phyloP scores from a whole-genome alignment of 2,329 filamentous ascomycete species.

The Penicillium olsonii region DNA sequence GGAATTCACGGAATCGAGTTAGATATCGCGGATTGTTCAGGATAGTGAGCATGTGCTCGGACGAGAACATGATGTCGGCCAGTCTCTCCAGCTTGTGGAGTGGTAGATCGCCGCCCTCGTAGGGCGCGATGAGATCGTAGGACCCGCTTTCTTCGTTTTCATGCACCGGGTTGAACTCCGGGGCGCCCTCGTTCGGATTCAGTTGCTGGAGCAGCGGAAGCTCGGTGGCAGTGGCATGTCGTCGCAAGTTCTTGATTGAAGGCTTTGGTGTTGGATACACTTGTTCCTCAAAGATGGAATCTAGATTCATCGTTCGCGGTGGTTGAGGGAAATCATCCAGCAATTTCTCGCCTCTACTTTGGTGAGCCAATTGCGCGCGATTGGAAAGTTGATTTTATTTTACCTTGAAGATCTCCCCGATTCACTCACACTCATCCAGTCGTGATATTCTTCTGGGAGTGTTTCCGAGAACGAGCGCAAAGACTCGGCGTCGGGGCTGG shows the following conservation, averaged over 20 bases:
- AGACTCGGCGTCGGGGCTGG: slow-evolving; percentile 18
- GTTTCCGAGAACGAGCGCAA: slow-evolving; percentile 19
- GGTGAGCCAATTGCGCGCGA: background rate
- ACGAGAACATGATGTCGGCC: slow-evolving; percentile 66
- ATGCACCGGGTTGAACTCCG: slow-evolving; percentile 31
- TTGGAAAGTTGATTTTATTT: background rate
- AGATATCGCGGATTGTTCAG: slow-evolving; percentile 65
- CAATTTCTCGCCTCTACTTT: slow-evolving; percentile 18
- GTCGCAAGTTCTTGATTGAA: slow-evolving; percentile 31
- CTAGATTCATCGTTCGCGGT: slow-evolving; percentile 17
- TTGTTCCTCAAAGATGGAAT: slow-evolving; percentile 18
- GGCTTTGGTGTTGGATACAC: slow-evolving; percentile 19
- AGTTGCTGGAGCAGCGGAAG: slow-evolving; percentile 30
- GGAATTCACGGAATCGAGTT: slow-evolving; percentile 67
- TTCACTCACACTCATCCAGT: slow-evolving; percentile 21
- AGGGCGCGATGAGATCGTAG: slow-evolving; percentile 39
- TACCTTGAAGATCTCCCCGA: slow-evolving; percentile 19
- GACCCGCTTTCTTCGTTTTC: slow-evolving; percentile 37
- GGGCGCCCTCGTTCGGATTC: slow-evolving; percentile 28
- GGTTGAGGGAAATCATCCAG: slow-evolving; percentile 28
- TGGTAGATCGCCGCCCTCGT: slow-evolving; percentile 28
- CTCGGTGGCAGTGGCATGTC: slow-evolving; percentile 28
- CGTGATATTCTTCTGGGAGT: slow-evolving; percentile 24
- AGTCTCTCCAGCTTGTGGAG: slow-evolving; percentile 61
- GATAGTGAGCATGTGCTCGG: slow-evolving; percentile 64